phyloP scores from a whole-genome alignment of 2,329 filamentous ascomycete genomes.

The Chrysoporthe austroafricana region DNA sequence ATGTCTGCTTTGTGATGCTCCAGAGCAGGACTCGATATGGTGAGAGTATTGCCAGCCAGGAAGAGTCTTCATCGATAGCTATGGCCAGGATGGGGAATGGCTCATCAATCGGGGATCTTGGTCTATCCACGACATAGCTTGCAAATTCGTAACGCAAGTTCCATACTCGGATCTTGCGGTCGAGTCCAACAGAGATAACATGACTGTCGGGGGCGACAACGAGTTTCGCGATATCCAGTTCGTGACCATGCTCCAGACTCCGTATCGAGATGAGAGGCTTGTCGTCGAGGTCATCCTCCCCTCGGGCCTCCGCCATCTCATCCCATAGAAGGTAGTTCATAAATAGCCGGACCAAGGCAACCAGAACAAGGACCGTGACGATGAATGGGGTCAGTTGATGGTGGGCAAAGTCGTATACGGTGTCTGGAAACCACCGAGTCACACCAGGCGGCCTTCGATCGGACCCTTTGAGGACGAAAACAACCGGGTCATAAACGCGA shows the following conservation, averaged over 20 bases:
- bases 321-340: constrained; percentile 77
- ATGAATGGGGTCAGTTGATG: constrained; percentile 63
- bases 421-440: constrained; percentile 56
- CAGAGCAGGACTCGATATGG: constrained; percentile 64
- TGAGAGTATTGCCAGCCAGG: constrained; percentile 69
- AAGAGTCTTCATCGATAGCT: constrained; percentile 66
- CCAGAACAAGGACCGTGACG: constrained; percentile 63
- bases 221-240: constrained; percentile 70
- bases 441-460: constrained; percentile 62
- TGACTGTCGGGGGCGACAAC: constrained; percentile 65
- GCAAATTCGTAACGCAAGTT: constrained; percentile 52
- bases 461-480: constrained; percentile 72
- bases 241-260: constrained; percentile 65
- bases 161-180: constrained; percentile 71
- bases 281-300: constrained; percentile 50
- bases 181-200: constrained; percentile 71
- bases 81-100: constrained; percentile 65
- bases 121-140: constrained; percentile 48
- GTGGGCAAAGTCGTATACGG: constrained; percentile 69
- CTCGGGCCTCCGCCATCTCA: constrained; percentile 53
- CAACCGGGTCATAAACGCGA: constrained; percentile 73
- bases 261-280: constrained; percentile 61
- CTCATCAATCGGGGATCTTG: constrained; percentile 41
- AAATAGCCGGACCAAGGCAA: constrained; percentile 68
- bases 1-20: constrained; percentile 60